Conservation (phyloP, 768 basidiomycete genomes). For the Tephrocybe sp. region DNA sequence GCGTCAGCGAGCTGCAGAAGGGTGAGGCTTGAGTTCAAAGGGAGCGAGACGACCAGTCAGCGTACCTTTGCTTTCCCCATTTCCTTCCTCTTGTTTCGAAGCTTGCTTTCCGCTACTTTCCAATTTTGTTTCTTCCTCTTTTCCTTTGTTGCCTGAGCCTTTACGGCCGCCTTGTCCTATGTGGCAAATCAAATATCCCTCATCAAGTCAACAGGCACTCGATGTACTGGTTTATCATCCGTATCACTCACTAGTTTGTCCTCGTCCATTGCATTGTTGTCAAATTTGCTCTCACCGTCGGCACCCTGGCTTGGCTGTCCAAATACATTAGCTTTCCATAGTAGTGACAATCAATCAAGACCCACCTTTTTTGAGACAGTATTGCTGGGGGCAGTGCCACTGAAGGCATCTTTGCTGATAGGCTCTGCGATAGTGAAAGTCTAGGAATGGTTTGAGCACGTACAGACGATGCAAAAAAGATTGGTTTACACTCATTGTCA, state of each 20-base stretch:
- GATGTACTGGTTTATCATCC: slow-evolving; percentile 36
- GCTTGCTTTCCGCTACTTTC: slow-evolving; percentile 67
- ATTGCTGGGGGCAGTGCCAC: slow-evolving; percentile 85
- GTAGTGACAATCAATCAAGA: too few species aligned
- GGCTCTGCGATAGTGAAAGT: slow-evolving; percentile 37
- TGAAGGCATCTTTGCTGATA: slow-evolving; percentile 77
- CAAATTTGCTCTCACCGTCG: slow-evolving; percentile 76
- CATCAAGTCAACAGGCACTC: slow-evolving; percentile 1
- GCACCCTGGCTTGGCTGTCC: slow-evolving; percentile 59
- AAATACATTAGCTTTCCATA: not conserved
- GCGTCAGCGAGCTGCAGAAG: slow-evolving; percentile 75
- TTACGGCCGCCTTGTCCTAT: slow-evolving; percentile 9
- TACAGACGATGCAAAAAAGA: not conserved
- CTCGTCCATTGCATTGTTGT: slow-evolving; percentile 54
- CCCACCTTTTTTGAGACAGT: slow-evolving; percentile 90
- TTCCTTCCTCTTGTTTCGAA: slow-evolving; percentile 69
- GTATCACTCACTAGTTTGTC: slow-evolving; percentile 60
- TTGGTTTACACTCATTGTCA: slow-evolving; percentile 22
- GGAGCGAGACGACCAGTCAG: not conserved
- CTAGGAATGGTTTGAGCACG: slow-evolving; percentile 17
- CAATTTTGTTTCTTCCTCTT: slow-evolving; percentile 41
- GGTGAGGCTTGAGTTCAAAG: slow-evolving; percentile 16
- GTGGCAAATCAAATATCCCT: not conserved
- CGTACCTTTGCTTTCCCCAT: slow-evolving; percentile 87
- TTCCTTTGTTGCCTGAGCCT: slow-evolving; percentile 11